phyloP scores from a whole-genome alignment of 768 basidiomycete species.

The Mycena olivaceomarginata region DNA sequence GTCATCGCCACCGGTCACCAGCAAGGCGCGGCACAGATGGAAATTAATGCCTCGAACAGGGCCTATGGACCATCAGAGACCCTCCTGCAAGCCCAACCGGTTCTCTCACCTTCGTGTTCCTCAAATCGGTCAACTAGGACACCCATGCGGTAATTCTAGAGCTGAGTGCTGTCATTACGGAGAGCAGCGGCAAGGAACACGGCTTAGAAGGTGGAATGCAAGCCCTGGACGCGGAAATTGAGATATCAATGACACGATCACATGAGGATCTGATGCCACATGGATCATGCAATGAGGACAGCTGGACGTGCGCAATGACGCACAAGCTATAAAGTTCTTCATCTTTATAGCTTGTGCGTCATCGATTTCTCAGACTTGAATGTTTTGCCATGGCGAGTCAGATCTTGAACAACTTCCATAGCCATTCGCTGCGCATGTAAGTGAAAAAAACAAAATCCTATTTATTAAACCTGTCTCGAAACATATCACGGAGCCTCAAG shows the following conservation, averaged over 20 bases:
- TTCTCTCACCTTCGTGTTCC: conserved; percentile 93
- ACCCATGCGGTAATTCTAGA: conserved; percentile 99
- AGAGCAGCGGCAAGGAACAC: conserved; percentile 93
- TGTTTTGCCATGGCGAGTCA: too few species aligned
- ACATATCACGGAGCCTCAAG: too few species aligned
- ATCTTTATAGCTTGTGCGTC: too few species aligned
- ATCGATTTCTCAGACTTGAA: too few species aligned
- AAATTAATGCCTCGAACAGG: conserved; percentile 97
- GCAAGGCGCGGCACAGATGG: conserved; percentile 94
- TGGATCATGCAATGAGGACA: too few species aligned
- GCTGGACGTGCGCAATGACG: too few species aligned
- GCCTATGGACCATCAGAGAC: conserved; percentile 68
- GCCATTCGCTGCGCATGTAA: too few species aligned
- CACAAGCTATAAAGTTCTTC: too few species aligned
- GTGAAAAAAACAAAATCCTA: conserved; percentile 42
- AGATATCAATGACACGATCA: conserved; percentile 49
- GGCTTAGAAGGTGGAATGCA: conserved; percentile 96
- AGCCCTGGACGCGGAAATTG: conserved; percentile 72
- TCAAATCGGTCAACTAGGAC: conserved; percentile 98
- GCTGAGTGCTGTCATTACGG: conserved; percentile 97
- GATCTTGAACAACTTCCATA: too few species aligned
- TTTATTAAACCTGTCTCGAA: too few species aligned
- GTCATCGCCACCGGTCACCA: conserved; percentile 97
- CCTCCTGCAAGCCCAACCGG: conserved; percentile 28
- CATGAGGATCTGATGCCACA: too few species aligned